Conservation (phyloP, 805 yeast species). For the Sugiyamaella mastotermitis region DNA sequence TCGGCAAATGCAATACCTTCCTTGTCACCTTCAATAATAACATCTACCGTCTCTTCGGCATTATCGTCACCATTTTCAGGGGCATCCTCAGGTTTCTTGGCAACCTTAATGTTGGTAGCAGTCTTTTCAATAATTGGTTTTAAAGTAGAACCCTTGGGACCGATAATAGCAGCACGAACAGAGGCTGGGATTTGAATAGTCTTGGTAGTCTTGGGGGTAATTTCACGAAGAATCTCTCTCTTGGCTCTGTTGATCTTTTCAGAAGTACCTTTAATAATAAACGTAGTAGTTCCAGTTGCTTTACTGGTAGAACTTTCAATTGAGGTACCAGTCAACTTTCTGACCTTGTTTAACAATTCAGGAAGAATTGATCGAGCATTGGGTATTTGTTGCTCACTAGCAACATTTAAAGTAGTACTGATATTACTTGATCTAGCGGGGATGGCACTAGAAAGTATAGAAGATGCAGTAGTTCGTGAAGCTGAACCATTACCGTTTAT, state of each 20-base stretch:
- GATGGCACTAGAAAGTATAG: conserved; percentile 23
- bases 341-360: conserved; percentile 58
- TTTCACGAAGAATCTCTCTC: conserved; percentile 64
- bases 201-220: conserved; percentile 66
- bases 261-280: conserved; percentile 71
- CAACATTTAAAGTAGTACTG: conserved; percentile 76
- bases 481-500: conserved; percentile 1
- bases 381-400: conserved; percentile 60
- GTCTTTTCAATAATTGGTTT: conserved; percentile 69
- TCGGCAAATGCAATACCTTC: conserved; percentile 78
- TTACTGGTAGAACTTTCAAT: conserved; percentile 80
- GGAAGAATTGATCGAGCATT: conserved; percentile 58
- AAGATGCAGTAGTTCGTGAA: conserved; percentile 6
- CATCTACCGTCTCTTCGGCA: conserved; percentile 55
- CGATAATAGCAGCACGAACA: conserved; percentile 74
- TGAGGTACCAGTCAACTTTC: conserved; percentile 53
- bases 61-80: conserved; percentile 25
- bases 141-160: conserved; percentile 77
- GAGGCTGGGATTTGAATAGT: conserved; percentile 67
- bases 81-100: conserved; percentile 5
- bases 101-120: conserved; percentile 67
- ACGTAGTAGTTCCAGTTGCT: conserved; percentile 71
- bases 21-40: conserved; percentile 73
- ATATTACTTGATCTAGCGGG: conserved; percentile 53
- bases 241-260: conserved; percentile 63